These are phyloP conservation scores for Gleditsia sinensis DNA, from an alignment of 306 rosid species.

Conservation along the genomic window DNA sequence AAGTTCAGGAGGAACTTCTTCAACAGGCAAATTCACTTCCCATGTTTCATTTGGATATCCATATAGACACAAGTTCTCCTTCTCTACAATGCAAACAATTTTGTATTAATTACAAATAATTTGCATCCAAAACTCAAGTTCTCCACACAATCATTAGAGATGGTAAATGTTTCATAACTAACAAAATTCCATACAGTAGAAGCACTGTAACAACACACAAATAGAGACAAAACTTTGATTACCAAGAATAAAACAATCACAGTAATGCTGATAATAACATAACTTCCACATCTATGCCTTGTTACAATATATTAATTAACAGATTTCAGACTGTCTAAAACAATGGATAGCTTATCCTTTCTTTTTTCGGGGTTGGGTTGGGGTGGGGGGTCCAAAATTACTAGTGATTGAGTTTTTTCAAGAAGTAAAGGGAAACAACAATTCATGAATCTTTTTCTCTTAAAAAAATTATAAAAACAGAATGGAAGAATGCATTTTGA, in stretches of 20 bases:
- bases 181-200: background rate
- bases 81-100: constrained; percentile 60
- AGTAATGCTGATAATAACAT: background rate
- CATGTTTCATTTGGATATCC: constrained; percentile 96
- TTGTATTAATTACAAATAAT: constrained; percentile 22
- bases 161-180: background rate
- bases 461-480: background rate
- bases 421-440: background rate
- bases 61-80: constrained; percentile 94
- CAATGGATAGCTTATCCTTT: too few species aligned
- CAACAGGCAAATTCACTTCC: constrained; percentile 98
- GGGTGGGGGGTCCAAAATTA: background rate
- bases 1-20: constrained; percentile 99
- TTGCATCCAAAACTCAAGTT: background rate
- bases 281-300: background rate
- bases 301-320: background rate
- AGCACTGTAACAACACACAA: background rate
- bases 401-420: background rate
- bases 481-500: background rate
- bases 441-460: background rate
- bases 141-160: background rate
- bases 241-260: background rate
- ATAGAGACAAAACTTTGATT: background rate
- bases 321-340: background rate
- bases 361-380: too few species aligned